Evolutionary conservation across 805 yeast species (phyloP).

Genomic region (Kazachstania viticola): DNA sequence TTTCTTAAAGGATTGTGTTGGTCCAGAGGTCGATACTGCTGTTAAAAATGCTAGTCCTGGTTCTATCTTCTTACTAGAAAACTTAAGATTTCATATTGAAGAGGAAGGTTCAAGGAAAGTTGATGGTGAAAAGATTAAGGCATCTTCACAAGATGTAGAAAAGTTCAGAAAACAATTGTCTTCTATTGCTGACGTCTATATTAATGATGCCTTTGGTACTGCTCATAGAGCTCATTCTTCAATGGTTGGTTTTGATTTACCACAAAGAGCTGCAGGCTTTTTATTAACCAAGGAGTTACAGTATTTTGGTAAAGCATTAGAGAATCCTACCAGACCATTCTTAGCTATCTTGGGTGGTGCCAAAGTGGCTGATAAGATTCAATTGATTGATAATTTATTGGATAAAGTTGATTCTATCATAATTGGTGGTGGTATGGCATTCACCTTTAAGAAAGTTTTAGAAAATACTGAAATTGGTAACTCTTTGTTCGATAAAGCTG

Average conservation of each 20-base stretch:
- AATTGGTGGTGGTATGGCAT: constrained; percentile 99
- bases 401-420: constrained; percentile 92
- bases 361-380: constrained; percentile 97
- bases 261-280: constrained; percentile 97
- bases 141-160: constrained; percentile 70
- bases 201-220: constrained; percentile 97
- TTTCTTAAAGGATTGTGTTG: constrained; percentile 86
- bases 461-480: constrained; percentile 81
- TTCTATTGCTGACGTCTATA: constrained; percentile 88
- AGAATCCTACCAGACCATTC: constrained; percentile 96
- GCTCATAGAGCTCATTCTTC: constrained; percentile 99
- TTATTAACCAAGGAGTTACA: constrained; percentile 91
- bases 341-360: constrained; percentile 99
- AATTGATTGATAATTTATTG: constrained; percentile 90
- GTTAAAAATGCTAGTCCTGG: constrained; percentile 67
- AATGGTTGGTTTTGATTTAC: constrained; percentile 92
- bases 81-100: constrained; percentile 96
- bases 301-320: constrained; percentile 95
- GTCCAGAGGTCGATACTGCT: constrained; percentile 73
- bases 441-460: constrained; percentile 93
- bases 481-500: constrained; percentile 87
- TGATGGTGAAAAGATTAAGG: constrained; percentile 88
- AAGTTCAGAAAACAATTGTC: constrained; percentile 83
- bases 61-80: constrained; percentile 80
- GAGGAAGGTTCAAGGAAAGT: constrained; percentile 88